These are phyloP conservation scores for Sanghuangporus baumii DNA, from an alignment of 1,284 basidiomycete species.

Conservation along the genomic window DNA sequence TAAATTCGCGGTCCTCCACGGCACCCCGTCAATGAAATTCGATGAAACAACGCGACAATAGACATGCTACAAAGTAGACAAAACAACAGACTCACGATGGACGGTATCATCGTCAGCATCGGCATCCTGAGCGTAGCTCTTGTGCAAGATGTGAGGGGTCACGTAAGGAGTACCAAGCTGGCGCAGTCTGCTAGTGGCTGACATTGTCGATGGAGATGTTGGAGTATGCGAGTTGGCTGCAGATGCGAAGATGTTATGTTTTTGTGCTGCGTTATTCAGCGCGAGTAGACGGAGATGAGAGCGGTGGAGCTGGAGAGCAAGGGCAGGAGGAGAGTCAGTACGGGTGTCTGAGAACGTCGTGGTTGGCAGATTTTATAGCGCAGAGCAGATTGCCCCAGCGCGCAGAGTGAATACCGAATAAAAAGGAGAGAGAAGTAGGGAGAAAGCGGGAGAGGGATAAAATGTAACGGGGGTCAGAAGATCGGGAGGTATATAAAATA, in stretches of 20 bases:
- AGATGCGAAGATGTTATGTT: conserved; percentile 12
- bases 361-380: background rate
- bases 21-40: background rate
- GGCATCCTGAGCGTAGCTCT: conserved; percentile 64
- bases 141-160: conserved; percentile 80
- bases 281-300: conserved; percentile 16
- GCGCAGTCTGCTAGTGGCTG: background rate
- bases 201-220: conserved; percentile 4
- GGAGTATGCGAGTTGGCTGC: background rate
- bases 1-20: background rate
- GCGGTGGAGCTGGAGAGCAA: conserved; percentile 17
- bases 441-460: background rate
- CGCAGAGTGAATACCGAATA: background rate
- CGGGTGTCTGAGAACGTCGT: conserved; percentile 6
- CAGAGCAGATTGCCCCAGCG: background rate
- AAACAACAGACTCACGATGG: conserved; percentile 42
- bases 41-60: background rate
- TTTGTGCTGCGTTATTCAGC: conserved; percentile 15
- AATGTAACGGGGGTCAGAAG: background rate
- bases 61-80: background rate
- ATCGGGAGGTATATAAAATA: conserved; percentile 6
- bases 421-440: background rate
- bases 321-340: conserved; percentile 11
- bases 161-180: conserved; percentile 58
- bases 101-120: conserved; percentile 56